Conservation (phyloP, 768 basidiomycete genomes). For the Agrocybe pediades region DNA sequence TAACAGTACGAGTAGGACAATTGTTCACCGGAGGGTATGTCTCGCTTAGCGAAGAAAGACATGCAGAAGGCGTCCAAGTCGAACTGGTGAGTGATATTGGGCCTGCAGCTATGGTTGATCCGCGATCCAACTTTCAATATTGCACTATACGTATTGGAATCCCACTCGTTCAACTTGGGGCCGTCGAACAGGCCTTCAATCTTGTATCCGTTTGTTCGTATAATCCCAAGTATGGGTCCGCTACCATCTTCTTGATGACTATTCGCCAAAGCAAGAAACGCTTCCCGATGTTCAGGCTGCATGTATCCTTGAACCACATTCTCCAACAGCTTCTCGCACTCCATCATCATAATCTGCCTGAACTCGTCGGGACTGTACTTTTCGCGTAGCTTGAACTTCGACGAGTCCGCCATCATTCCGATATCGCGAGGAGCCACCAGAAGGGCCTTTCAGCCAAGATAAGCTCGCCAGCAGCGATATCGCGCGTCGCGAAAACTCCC, state of each 20-base stretch:
- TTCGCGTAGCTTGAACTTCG: neutral
- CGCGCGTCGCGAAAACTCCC: slow-evolving; percentile 26
- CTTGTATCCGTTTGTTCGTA: slow-evolving; percentile 34
- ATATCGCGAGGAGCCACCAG: slow-evolving; percentile 24
- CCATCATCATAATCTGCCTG: neutral
- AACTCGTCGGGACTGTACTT: neutral
- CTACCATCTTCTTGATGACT: slow-evolving; percentile 33
- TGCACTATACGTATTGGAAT: slow-evolving; percentile 20
- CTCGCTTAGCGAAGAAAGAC: slow-evolving; percentile 23
- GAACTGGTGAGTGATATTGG: slow-evolving; percentile 28
- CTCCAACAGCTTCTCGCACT: neutral
- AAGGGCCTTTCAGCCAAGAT: slow-evolving; percentile 38
- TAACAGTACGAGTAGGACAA: slow-evolving; percentile 30
- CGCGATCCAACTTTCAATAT: slow-evolving; percentile 23
- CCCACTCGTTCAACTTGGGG: slow-evolving; percentile 12
- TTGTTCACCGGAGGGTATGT: slow-evolving; percentile 32
- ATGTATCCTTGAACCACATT: neutral
- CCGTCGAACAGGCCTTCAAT: slow-evolving; percentile 8
- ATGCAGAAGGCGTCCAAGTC: slow-evolving; percentile 31
- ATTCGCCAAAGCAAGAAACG: slow-evolving; percentile 33
- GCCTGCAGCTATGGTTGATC: slow-evolving; percentile 31
- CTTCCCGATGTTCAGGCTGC: slow-evolving; percentile 20
- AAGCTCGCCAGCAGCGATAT: slow-evolving; percentile 30
- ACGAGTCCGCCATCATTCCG: neutral
- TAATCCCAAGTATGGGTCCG: slow-evolving; percentile 32